These are phyloP conservation scores for Fusarium solani-melongenae DNA, from an alignment of 2,329 filamentous ascomycete genomes.

Conservation along the genomic window DNA sequence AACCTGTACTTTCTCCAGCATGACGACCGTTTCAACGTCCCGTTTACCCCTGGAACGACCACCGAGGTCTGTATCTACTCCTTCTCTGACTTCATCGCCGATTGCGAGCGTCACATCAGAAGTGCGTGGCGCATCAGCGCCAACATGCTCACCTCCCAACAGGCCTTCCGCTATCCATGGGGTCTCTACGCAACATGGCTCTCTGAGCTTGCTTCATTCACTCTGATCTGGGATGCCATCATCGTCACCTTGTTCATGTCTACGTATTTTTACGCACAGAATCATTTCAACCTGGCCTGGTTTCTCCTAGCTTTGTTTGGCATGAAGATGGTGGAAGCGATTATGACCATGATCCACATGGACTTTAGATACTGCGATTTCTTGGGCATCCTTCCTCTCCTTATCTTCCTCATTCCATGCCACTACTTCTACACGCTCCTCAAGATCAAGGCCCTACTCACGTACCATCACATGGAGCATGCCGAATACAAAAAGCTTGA, in stretches of 20 bases:
- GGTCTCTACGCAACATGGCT: constrained; percentile 8
- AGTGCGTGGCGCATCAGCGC: constrained; percentile 9
- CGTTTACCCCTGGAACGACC: not conserved
- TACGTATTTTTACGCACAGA: not conserved
- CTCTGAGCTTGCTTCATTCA: constrained; percentile 7
- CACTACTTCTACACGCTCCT: constrained; percentile 13
- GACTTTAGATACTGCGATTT: not conserved
- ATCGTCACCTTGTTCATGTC: not conserved
- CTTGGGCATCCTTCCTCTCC: not conserved
- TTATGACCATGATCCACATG: not conserved
- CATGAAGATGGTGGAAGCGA: not conserved
- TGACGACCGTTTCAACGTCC: constrained; percentile 7
- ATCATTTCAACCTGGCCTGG: not conserved
- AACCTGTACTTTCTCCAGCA: constrained; percentile 16
- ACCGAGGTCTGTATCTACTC: not conserved
- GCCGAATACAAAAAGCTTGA: not conserved
- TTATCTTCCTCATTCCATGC: not conserved
- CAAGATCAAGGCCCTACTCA: constrained; percentile 20
- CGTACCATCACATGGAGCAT: not conserved
- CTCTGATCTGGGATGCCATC: constrained; percentile 6
- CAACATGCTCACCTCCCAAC: not conserved
- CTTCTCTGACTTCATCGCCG: not conserved
- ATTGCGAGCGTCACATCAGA: constrained; percentile 10
- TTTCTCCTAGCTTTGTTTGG: not conserved
- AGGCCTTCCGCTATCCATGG: not conserved